Percentiles rank a stretch among this genome's conserved stretches.
Conservation (phyloP, 1,284 basidiomycete species). For the Trametes hirsuta region DNA sequence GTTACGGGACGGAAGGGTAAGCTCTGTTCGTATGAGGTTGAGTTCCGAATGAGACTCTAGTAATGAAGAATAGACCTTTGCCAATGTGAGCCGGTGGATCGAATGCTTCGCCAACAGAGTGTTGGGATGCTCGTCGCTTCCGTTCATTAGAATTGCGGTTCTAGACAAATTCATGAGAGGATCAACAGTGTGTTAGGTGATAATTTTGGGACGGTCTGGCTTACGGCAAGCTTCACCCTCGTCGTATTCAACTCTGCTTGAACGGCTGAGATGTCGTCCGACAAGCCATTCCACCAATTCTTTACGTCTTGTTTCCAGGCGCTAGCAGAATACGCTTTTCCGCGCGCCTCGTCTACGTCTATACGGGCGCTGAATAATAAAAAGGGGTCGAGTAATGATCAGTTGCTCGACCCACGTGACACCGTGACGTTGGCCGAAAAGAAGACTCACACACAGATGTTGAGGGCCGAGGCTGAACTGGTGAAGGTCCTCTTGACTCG, state of each 20-base stretch:
- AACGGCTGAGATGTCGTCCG: not conserved
- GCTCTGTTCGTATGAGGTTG: too few species aligned
- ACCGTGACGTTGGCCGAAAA: too few species aligned
- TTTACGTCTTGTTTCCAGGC: not conserved
- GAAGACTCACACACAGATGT: not conserved
- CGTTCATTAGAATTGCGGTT: too few species aligned
- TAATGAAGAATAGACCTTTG: too few species aligned
- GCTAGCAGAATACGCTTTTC: not conserved
- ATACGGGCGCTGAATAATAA: not conserved
- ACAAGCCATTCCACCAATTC: constrained; percentile 5
- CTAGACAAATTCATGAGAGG: constrained; percentile 17
- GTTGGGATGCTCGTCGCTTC: too few species aligned
- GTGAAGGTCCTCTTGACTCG: not conserved
- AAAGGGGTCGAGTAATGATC: too few species aligned
- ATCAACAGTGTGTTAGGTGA: constrained; percentile 16
- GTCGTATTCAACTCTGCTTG: not conserved
- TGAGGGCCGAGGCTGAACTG: not conserved
- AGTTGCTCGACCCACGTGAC: too few species aligned
- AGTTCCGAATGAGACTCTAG: too few species aligned
- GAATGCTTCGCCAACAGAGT: too few species aligned
- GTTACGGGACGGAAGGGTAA: too few species aligned
- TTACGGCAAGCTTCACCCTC: not conserved
- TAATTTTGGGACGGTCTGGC: not conserved
- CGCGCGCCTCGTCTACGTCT: not conserved
- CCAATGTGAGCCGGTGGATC: too few species aligned